Evolutionary conservation across 192 early-diverging fungal species (phyloP).

Genomic region (Mortierella claussenii): DNA sequence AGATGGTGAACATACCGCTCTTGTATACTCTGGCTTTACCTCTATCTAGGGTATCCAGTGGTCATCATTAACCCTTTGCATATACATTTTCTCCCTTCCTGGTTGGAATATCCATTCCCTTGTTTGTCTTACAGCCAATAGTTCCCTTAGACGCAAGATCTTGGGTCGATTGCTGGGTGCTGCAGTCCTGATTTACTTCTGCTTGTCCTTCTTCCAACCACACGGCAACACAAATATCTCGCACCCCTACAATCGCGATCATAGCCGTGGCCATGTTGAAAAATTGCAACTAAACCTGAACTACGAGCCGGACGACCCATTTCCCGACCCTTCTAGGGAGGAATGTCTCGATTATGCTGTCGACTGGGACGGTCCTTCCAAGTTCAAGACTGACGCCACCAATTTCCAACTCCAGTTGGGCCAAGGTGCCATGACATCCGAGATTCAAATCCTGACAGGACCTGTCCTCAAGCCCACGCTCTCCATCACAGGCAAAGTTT

Average conservation of each 20-base stretch:
- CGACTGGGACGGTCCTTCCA: conserved; percentile 17
- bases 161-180: not conserved
- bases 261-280: not conserved
- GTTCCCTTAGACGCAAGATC: not conserved
- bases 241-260: not conserved
- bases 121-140: not conserved
- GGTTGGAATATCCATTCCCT: not conserved
- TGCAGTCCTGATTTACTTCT: not conserved
- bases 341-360: not conserved
- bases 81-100: not conserved
- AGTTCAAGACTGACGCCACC: conserved; percentile 6
- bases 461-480: conserved; percentile 15
- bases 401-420: conserved; percentile 23
- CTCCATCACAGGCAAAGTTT: conserved; percentile 11
- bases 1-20: not conserved
- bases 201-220: not conserved
- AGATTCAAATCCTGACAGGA: conserved; percentile 7
- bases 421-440: not conserved
- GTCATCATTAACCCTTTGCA: not conserved
- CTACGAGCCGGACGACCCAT: not conserved
- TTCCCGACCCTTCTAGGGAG: not conserved
- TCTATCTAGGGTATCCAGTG: not conserved
- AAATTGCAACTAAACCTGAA: not conserved
- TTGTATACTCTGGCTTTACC: too few relatives aligned
- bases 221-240: not conserved